Base-by-base conservation (phyloP, 2,329 filamentous ascomycete species). In the Cytospora paraplurivora region DNA sequence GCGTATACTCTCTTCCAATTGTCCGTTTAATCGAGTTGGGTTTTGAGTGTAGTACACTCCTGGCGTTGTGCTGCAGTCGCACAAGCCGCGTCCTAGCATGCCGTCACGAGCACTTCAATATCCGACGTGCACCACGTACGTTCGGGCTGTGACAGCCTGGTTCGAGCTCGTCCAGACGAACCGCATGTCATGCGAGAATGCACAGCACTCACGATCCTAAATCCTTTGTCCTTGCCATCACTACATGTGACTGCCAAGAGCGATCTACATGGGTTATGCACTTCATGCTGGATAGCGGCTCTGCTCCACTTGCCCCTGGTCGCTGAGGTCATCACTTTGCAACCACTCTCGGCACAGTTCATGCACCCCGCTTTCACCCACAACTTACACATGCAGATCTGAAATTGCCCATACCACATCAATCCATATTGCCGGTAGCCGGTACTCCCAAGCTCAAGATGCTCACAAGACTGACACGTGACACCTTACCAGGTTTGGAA, bases 401-500 rank as follows among this genome's bases (percentile, higher is more conserved):
- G 58, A 51, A 49, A 58, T 37, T 56, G 59, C 50, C 32, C 21
- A 19, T 41, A 10, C 34, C 54, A 49, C 37, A 12, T 44, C 37
- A 44, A 62, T 34, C 38, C 56, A 50, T 6, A 35, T 27, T 56
- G 56, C 53, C 37, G 38, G 37, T 44, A 50, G 56, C 53, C 37
- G 38, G 37, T 44, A 50, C 51, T 44, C 21, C 15, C n/a, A 33
- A 54, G 19, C 17, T 37, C 27, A 35, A 38, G 52, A n/a, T 27
- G 47, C 10, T 21, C 15, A 54, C 11, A 21, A 37, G 32, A 41
- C 74, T 76, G 71, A 76, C 71, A 70, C 50, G 69, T 71, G 72
- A 65, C 62, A 7, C 44, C 41, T 41, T 60, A 55, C 58, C 72
- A 99, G 95, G 94, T 98, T 78, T 99, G 95, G 95, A 92, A 93